A percentile compares a stretch with the other conserved stretches of the same genome.
Evolutionary conservation across 2,329 filamentous ascomycete genomes (phyloP).

Genomic region (Aspergillus cejpii): DNA sequence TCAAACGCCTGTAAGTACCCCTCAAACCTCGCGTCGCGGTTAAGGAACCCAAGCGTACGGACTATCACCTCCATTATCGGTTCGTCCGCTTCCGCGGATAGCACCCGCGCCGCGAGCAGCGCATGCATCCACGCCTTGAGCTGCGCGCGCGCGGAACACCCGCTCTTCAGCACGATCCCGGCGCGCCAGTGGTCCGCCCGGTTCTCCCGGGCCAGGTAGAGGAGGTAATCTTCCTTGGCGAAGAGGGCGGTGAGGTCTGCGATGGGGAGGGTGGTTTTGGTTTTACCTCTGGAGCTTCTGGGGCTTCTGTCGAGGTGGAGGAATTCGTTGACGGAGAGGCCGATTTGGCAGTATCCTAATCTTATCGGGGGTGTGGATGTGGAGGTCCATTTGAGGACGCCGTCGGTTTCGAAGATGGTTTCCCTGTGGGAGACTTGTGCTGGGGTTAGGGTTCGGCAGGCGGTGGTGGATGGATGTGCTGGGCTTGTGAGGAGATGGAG

Average conservation of each 20-base stretch:
- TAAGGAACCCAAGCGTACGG: slow-evolving; percentile 39
- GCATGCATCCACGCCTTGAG: slow-evolving; percentile 59
- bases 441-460: slow-evolving; percentile 46
- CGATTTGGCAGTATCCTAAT: slow-evolving; percentile 52
- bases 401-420: slow-evolving; percentile 57
- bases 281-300: slow-evolving; percentile 12
- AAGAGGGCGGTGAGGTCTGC: slow-evolving; percentile 48
- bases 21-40: slow-evolving; percentile 40
- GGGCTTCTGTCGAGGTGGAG: slow-evolving; percentile 5
- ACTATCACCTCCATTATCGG: slow-evolving; percentile 35
- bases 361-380: neutral
- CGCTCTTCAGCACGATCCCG: slow-evolving; percentile 59
- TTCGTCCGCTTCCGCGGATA: slow-evolving; percentile 4
- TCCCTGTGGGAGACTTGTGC: slow-evolving; percentile 56
- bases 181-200: slow-evolving; percentile 29
- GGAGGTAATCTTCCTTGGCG: slow-evolving; percentile 51
- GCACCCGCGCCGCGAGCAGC: slow-evolving; percentile 41
- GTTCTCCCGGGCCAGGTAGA: slow-evolving; percentile 49
- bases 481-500: slow-evolving; percentile 6
- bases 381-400: slow-evolving; percentile 53
- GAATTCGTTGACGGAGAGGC: slow-evolving; percentile 41
- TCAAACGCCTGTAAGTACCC: slow-evolving; percentile 39
- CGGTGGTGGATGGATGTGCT: neutral
- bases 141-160: slow-evolving; percentile 45
- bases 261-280: slow-evolving; percentile 38